Base-by-base conservation (phyloP, 148 eudicot species). In the Nyssa sinensis region DNA sequence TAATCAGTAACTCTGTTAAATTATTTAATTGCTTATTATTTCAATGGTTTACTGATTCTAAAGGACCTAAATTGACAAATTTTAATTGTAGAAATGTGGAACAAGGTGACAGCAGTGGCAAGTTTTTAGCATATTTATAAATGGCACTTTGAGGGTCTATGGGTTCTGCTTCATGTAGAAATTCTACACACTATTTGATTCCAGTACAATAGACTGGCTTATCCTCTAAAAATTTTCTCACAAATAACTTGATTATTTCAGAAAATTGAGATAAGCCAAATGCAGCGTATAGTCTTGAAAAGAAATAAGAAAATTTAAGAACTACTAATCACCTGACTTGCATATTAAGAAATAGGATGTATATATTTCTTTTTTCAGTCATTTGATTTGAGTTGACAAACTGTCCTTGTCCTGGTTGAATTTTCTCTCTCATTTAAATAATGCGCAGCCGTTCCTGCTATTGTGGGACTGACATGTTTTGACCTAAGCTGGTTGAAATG, bases 1-100 rank as follows among this genome's bases (percentile, higher is more conserved):
- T 95, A n/a, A n/a, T n/a, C n/a, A n/a, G 13, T 72, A 21, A 27
- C 25, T 37, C 49, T 12, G 41, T 55, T 69, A 30, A 33, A 34
- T 8, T 27, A 13, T 55, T 33, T 27, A 2, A 14, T 7, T 64
- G 51, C 70, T 21, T 19, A 34, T 49, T 37, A 47, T 71, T 29
- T 39, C 1, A 4, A 27, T 35, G 31, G 64, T 37, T 23, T 47
- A n/a, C 13, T 35, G 68, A 24, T 57, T 44, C 31, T 11, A 23
- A 10, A 55, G 49, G 59, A 58, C 75, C 66, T 60, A 25, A 28
- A 37, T 19, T 25, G 51, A 72, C 66, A 27, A 51, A 16, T 16
- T 16, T 37, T 51, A 51, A 10, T 1, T 66, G 16, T 34, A 17
- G 12, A 37, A 59, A 4, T 60, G 24, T 3, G 11, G 34, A 70